Percentiles rank a stretch among this genome's conserved stretches.
Evolutionary conservation across 768 basidiomycete species (phyloP).

Genomic region (Boletellus sp.): DNA sequence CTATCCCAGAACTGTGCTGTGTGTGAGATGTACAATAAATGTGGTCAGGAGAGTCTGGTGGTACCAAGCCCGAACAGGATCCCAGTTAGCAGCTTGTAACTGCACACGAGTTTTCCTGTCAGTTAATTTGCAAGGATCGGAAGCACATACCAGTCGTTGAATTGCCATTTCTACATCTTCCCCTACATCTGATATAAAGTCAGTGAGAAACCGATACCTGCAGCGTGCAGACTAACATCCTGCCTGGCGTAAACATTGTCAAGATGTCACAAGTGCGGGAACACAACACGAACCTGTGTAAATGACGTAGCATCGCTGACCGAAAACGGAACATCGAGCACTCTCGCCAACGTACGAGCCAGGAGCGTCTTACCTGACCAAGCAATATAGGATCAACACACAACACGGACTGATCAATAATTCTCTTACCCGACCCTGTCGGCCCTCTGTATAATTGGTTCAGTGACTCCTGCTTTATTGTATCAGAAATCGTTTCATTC

Average conservation of each 20-base stretch:
- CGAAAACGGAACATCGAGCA: slow-evolving; percentile 92
- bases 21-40: slow-evolving; percentile 3
- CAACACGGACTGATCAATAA: slow-evolving; percentile 10
- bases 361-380: slow-evolving; percentile 79
- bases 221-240: slow-evolving; percentile 53
- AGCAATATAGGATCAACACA: slow-evolving; percentile 3
- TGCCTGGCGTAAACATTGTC: slow-evolving; percentile 42
- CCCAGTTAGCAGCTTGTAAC: slow-evolving; percentile 90
- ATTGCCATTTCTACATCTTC: slow-evolving; percentile 95
- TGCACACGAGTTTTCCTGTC: slow-evolving; percentile 27
- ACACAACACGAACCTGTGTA: slow-evolving; percentile 61
- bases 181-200: slow-evolving; percentile 67
- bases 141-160: slow-evolving; percentile 62
- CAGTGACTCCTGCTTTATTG: slow-evolving; percentile 4
- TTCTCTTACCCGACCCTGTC: slow-evolving; percentile 70
- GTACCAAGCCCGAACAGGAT: slow-evolving; percentile 81
- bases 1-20: slow-evolving; percentile 74
- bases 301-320: slow-evolving; percentile 91
- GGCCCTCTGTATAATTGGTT: slow-evolving; percentile 54
- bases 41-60: not conserved
- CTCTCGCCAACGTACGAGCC: slow-evolving; percentile 85
- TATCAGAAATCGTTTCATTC: slow-evolving; percentile 23
- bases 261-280: slow-evolving; percentile 1
- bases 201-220: not conserved
- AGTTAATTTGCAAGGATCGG: not conserved